phyloP scores from a whole-genome alignment of 1,284 basidiomycete genomes.

The Meripilus lineatus region DNA sequence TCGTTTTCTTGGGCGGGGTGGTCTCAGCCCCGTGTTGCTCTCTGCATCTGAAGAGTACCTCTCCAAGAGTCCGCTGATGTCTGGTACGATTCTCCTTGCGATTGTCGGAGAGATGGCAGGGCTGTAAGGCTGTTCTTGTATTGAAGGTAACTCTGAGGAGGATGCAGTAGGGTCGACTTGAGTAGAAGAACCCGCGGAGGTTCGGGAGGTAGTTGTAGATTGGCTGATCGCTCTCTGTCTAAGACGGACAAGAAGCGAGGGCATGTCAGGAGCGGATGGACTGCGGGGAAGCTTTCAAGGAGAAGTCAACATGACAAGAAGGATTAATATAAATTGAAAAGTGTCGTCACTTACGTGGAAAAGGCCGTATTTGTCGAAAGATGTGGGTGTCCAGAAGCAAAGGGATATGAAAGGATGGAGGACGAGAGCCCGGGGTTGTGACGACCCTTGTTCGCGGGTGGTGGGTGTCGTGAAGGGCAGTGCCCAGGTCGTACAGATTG shows the following conservation, averaged over 20 bases:
- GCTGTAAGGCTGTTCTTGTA: neutral
- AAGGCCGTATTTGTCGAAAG: too few relatives aligned
- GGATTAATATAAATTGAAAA: too few relatives aligned
- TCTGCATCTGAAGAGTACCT: slow-evolving; percentile 14
- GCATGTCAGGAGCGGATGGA: slow-evolving; percentile 21
- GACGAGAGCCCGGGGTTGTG: neutral
- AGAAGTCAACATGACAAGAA: too few relatives aligned
- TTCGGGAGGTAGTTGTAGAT: slow-evolving; percentile 17
- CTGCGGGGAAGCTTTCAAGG: too few relatives aligned
- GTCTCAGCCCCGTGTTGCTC: slow-evolving; percentile 14
- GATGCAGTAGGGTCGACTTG: slow-evolving; percentile 5
- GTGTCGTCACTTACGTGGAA: too few relatives aligned
- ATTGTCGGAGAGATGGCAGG: too few relatives aligned
- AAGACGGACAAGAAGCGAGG: slow-evolving; percentile 33
- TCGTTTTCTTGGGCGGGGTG: slow-evolving; percentile 18
- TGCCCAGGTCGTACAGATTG: too few relatives aligned
- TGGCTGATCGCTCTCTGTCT: slow-evolving; percentile 29
- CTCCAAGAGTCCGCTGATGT: slow-evolving; percentile 21
- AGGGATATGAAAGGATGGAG: neutral
- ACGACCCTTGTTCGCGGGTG: too few relatives aligned
- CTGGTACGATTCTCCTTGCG: slow-evolving; percentile 11
- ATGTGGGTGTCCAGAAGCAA: too few relatives aligned
- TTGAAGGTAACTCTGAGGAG: neutral
- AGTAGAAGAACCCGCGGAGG: slow-evolving; percentile 7
- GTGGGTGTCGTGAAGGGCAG: too few relatives aligned